Evolutionary conservation across 345 rosid species (phyloP), one percentile per base, ranked within the genome.

Genomic region (Brassica nigra): DNA sequence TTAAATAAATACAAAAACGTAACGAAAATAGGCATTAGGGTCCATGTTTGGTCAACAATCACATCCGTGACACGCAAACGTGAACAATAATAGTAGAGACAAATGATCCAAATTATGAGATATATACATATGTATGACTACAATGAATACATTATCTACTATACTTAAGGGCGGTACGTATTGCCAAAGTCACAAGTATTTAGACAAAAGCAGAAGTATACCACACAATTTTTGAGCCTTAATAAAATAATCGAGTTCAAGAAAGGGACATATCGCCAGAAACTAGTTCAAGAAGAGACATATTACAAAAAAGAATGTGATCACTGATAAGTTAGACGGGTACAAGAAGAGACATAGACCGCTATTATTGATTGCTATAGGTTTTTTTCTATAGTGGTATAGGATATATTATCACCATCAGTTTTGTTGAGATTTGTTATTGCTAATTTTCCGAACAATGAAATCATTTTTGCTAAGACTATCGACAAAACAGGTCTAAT

Each of bases 41-140:
- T 76, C 68, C 81, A 57, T 10, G 47, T 76, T 78, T 74, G 84
- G 86, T 86, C 85, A 85, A 85, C 65, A 86, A 86, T 88, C 91
- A 80, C 88, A 78, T 87, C 89, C 78, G 1, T 36, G 69, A 66
- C 85, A 73, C 84, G 80, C 49, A 77, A 75, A 76, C 76, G 30
- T 8, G 54, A 81, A 71, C 57, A 55, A 76, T 66, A 57, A 36
- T 31, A 79, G 31, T 66, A 61, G 65, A 74, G 55, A 67, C 82
- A 78, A 78, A 79, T 39, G 23, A 78, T 65, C 72, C 67, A 30
- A 66, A 30, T 52, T 29, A 62, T 44, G 31, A 30, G 14, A 20
- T 33, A 52, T 36, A 74, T 54, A 20, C 31, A 30, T 61, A 62
- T 62, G 66, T 31, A 52, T 52, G 57, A 31, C 64, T 52, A 52